Evolutionary conservation across 2,329 filamentous ascomycete genomes (phyloP), one percentile per base, ranked within the genome.

Genomic region (Celoporthe dispersa): DNA sequence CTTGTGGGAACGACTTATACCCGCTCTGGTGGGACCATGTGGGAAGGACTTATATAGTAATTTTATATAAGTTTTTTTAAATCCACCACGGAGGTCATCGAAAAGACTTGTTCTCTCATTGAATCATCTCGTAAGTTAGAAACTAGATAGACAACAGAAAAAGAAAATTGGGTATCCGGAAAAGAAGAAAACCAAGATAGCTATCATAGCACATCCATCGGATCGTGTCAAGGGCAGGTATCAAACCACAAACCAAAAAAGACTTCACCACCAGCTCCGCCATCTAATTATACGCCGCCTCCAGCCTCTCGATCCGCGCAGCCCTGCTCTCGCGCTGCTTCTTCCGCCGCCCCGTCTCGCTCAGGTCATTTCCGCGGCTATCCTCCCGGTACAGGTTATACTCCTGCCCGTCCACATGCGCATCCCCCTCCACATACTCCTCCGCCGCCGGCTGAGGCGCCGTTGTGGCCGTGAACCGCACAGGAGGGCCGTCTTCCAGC

Each of bases 401-500:
- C 39, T 70, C 70, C 16, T 19, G 12, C 48, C 64, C 71, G 1
- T 53, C 66, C 11, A 73, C 28, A 16, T 55, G 44, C 48, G 33
- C 44, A 16, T 72, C 70, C 14, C 71, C 71, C 68, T 73, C 71
- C 16, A 57, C 63, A 60, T 72, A 73, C 55, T 66, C 57, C 0
- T 51, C 70, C 7, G 71, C 71, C 16, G 71, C 71, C n/a, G 71
- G 71, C 62, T 59, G 60, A 55, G 71, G 71, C 37, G 71, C 71
- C 14, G 71, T 73, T 28, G 71, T 73, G 28, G 67, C 62, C 25
- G 48, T 61, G 41, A 73, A 72, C 31, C 59, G 65, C 44, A 72
- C 57, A 25, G 66, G 70, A 31, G 64, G 55, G 2, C 7, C 44
- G 16, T 44, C 59, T 25, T 70, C 64, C 16, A 53, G 70, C 12